Evolutionary conservation across 768 basidiomycete species (phyloP), one percentile per base, ranked within the genome.

Genomic region (Filobasidium floriforme): DNA sequence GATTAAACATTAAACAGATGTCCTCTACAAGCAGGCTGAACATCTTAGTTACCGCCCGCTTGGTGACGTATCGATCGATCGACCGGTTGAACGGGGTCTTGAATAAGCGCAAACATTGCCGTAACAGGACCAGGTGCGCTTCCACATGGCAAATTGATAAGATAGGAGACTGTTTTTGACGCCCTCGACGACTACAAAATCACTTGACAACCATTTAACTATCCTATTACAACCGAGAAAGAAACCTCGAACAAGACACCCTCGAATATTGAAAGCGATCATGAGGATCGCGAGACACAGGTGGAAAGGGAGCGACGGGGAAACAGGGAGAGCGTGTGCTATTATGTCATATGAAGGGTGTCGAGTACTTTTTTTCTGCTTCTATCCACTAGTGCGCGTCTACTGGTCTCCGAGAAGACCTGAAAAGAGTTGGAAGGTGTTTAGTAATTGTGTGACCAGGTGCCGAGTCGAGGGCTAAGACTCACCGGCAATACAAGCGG

Each of bases 401-500:
- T 57, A 57, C 54, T 57, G 54, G 29, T 57, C 54, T 19, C 54
- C 54, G 15, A 57, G 29, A 6, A 57, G 54, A 57, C 54, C 54
- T 57, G 26, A 6, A 32, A 57, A 5, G 12, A 28, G 15, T 14
- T 15, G 29, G 15, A 24, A 57, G 22, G 15, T 9, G 15, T 3
- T 32, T 26, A 57, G 54, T 15, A 57, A 7, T 15, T 7, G 12
- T 69, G 41, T 66, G 28, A 68, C n/a, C n/a, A n/a, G 24, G 26
- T 57, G 5, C 3, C 2, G 22, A 57, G 6, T 26, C 26, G 29
- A 24, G n/a, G 32, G 32, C 32, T 2, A 7, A 28, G 7, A 57
- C 54, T 24, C 24, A 61, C 71, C 71, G 28, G 71, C 71, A 28
- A 72, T 67, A 55, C 68, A 69, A 26, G 71, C 71, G n/a, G 71